phyloP scores from a whole-genome alignment of 2,329 filamentous ascomycete species.

The Byssothecium circinans region DNA sequence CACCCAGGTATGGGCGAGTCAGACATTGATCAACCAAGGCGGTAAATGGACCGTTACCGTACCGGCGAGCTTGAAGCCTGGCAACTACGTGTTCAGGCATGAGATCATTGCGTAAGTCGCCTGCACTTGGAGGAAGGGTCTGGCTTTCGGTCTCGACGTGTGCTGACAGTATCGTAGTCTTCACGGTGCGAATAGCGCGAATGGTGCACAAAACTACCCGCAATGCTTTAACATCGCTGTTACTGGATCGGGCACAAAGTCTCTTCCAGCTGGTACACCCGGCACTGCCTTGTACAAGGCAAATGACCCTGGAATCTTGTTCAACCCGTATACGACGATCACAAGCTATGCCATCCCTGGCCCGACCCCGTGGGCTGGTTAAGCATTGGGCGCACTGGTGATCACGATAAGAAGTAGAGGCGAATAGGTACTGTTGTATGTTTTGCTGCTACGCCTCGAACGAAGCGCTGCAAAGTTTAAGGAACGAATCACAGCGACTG shows the following conservation, averaged over 20 bases:
- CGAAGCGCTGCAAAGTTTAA: too few relatives aligned
- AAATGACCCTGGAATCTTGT: conserved; percentile 38
- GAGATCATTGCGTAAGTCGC: conserved; percentile 36
- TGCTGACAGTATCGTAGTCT: conserved; percentile 36
- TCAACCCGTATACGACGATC: conserved; percentile 37
- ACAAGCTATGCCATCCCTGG: conserved; percentile 41
- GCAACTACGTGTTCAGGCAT: conserved; percentile 55
- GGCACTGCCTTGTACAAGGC: conserved; percentile 50
- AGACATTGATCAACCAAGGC: conserved; percentile 2
- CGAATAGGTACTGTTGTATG: too few relatives aligned
- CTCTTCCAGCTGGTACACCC: conserved; percentile 45
- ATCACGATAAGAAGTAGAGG: too few relatives aligned
- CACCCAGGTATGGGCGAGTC: conserved; percentile 3
- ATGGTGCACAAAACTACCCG: conserved; percentile 53
- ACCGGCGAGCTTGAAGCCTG: conserved; percentile 17
- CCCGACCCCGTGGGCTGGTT: background rate
- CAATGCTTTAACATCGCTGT: conserved; percentile 53
- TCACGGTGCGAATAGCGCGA: conserved; percentile 40
- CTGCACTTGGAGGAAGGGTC: conserved; percentile 5
- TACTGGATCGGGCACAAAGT: conserved; percentile 46
- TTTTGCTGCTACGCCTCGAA: too few relatives aligned
- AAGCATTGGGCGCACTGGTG: too few relatives aligned
- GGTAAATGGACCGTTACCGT: conserved; percentile 9
- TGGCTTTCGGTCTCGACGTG: background rate
- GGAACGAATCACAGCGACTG: too few relatives aligned